Conservation (phyloP, 768 basidiomycete genomes). For the Russula sp. region DNA sequence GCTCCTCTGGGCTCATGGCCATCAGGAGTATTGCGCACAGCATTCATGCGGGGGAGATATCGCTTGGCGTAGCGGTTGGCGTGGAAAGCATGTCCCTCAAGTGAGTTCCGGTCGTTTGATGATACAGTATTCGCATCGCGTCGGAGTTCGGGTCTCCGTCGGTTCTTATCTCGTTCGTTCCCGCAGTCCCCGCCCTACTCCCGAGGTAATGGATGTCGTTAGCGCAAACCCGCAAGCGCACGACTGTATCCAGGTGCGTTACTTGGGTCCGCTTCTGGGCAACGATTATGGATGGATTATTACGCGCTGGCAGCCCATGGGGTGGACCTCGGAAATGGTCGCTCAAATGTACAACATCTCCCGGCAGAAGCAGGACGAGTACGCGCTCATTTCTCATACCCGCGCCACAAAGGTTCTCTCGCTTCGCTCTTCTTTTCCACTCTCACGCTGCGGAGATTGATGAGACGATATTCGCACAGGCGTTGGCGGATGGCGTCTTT, state of each 20-base stretch:
- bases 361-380: constrained; percentile 80
- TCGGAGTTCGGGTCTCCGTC: neutral
- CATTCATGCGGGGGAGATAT: constrained; percentile 75
- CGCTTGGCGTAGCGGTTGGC: constrained; percentile 79
- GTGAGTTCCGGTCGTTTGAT: constrained; percentile 35
- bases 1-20: constrained; percentile 93
- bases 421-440: neutral
- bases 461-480: constrained; percentile 32
- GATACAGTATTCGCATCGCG: neutral
- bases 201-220: constrained; percentile 53
- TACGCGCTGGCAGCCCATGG: constrained; percentile 60
- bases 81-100: constrained; percentile 80
- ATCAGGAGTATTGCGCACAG: constrained; percentile 84
- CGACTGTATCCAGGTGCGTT: constrained; percentile 64
- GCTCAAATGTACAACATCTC: constrained; percentile 72
- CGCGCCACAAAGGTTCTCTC: constrained; percentile 60
- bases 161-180: neutral
- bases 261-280: neutral
- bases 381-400: constrained; percentile 80
- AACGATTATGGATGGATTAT: constrained; percentile 4
- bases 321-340: constrained; percentile 92
- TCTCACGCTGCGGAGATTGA: neutral
- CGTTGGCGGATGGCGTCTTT: constrained; percentile 65
- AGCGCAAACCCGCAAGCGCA: constrained; percentile 54
- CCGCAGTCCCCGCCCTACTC: constrained; percentile 64